Percentiles rank a stretch among this genome's conserved stretches.
These are phyloP conservation scores for Picochlorum sp. DNA, from an alignment of 139 green algal species.

Conservation along the genomic window DNA sequence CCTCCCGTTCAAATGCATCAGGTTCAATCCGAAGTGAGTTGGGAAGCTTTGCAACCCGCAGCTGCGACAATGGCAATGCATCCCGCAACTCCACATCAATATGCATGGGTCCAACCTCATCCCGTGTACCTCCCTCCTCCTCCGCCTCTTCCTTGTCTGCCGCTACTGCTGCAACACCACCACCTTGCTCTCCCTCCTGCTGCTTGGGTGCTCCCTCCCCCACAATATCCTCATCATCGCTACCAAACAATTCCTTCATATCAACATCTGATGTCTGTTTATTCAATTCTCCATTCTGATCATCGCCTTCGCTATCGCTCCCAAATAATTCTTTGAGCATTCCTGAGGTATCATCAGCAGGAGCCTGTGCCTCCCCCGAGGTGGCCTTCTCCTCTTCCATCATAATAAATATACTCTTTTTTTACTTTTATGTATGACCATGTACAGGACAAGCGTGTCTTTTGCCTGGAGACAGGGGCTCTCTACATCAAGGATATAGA, in stretches of 20 bases:
- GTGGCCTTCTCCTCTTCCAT: no score
- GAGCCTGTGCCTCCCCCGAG: no score
- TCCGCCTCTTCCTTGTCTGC: not conserved
- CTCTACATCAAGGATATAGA: no score
- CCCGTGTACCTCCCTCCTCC: slow-evolving; percentile 23
- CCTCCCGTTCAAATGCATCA: slow-evolving; percentile 48
- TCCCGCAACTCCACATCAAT: slow-evolving; percentile 28
- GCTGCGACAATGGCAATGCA: slow-evolving; percentile 10
- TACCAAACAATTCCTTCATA: slow-evolving; percentile 33
- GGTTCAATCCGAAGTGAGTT: slow-evolving; percentile 60
- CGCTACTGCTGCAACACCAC: not conserved
- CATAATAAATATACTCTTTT: no score
- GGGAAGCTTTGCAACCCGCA: slow-evolving; percentile 40
- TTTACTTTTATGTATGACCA: no score
- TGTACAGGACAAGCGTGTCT: no score
- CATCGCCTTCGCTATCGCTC: slow-evolving; percentile 23
- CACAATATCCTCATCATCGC: slow-evolving; percentile 24
- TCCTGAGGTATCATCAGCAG: no score
- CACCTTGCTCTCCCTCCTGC: not conserved
- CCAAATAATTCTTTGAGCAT: slow-evolving; percentile 40
- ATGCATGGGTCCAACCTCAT: slow-evolving; percentile 25
- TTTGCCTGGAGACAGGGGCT: no score
- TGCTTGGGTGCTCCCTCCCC: slow-evolving; percentile 6
- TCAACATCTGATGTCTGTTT: slow-evolving; percentile 11
- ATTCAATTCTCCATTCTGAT: slow-evolving; percentile 10